Conservation (phyloP, 495 filamentous ascomycete genomes). For the Penicillium waksmanii region DNA sequence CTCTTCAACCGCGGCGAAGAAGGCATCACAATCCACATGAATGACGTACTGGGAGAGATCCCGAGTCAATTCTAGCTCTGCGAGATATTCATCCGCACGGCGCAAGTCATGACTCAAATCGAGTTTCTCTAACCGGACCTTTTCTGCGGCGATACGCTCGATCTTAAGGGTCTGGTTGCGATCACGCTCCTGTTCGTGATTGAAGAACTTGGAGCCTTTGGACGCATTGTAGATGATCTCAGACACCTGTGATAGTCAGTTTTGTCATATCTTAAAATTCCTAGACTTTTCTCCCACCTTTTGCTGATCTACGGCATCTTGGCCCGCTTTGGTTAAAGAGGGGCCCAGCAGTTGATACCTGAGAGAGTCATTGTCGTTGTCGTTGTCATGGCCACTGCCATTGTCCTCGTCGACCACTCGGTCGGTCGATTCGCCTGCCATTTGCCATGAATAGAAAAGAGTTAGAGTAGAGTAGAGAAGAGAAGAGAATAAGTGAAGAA, state of each 20-base stretch:
- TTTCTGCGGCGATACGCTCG: conserved; percentile 74
- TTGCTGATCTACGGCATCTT: conserved; percentile 89
- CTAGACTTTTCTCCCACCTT: conserved; percentile 54
- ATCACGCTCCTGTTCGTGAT: conserved; percentile 84
- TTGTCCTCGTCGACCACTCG: conserved; percentile 19
- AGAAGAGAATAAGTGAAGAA: background rate
- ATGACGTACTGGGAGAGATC: conserved; percentile 86
- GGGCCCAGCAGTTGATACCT: conserved; percentile 84
- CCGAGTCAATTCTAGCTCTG: conserved; percentile 73
- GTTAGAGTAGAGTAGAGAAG: background rate
- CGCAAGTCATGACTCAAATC: conserved; percentile 74
- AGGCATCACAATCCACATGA: conserved; percentile 97
- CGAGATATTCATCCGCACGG: conserved; percentile 79
- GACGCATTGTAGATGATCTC: conserved; percentile 97
- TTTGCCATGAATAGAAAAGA: background rate
- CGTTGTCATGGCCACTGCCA: too few species aligned
- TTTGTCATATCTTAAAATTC: background rate
- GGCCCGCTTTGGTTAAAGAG: conserved; percentile 91
- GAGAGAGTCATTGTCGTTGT: conserved; percentile 44
- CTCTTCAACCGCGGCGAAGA: conserved; percentile 94
- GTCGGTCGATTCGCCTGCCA: conserved; percentile 11
- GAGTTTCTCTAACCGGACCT: conserved; percentile 73
- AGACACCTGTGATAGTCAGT: conserved; percentile 61
- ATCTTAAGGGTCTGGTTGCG: conserved; percentile 85
- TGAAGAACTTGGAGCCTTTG: conserved; percentile 96